Conservation (phyloP, 2,329 filamentous ascomycete species). For the Colletotrichum gigasporum region DNA sequence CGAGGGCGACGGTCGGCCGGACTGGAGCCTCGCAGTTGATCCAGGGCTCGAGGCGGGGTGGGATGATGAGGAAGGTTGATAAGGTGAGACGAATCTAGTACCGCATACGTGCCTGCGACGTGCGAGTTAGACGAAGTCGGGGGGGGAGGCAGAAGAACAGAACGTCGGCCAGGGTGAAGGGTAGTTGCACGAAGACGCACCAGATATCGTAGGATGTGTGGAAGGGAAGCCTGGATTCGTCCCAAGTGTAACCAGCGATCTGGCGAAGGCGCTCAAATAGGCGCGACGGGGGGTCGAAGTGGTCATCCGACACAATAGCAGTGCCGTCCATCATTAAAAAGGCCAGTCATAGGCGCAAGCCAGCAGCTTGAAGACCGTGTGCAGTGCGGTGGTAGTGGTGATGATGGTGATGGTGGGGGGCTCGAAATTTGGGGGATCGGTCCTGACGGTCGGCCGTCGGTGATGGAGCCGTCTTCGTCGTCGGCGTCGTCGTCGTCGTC, state of each 20-base stretch:
- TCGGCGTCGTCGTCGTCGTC: neutral
- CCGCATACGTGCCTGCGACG: conserved; percentile 71
- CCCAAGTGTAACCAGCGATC: conserved; percentile 80
- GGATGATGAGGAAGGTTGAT: conserved; percentile 52
- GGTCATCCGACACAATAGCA: conserved; percentile 60
- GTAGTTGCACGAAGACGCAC: conserved; percentile 51
- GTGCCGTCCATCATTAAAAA: conserved; percentile 63
- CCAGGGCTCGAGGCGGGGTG: conserved; percentile 56
- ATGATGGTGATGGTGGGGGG: conserved; percentile 37
- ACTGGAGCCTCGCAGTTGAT: conserved; percentile 50
- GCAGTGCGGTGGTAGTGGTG: conserved; percentile 29
- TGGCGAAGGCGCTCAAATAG: conserved; percentile 79
- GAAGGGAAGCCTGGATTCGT: conserved; percentile 67
- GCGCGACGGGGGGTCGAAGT: conserved; percentile 71
- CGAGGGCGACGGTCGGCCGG: conserved; percentile 53
- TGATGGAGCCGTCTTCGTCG: neutral
- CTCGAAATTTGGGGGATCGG: conserved; percentile 6
- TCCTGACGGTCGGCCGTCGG: neutral
- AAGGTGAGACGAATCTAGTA: conserved; percentile 64
- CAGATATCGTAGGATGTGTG: conserved; percentile 89
- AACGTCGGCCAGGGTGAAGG: neutral
- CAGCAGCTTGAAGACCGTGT: conserved; percentile 21
- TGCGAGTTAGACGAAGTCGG: conserved; percentile 32
- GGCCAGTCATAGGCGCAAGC: conserved; percentile 35
- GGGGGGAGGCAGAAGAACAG: neutral